These are phyloP conservation scores for Dittrichia graveolens DNA, from an alignment of 129 eudicot species.

Conservation along the genomic window DNA sequence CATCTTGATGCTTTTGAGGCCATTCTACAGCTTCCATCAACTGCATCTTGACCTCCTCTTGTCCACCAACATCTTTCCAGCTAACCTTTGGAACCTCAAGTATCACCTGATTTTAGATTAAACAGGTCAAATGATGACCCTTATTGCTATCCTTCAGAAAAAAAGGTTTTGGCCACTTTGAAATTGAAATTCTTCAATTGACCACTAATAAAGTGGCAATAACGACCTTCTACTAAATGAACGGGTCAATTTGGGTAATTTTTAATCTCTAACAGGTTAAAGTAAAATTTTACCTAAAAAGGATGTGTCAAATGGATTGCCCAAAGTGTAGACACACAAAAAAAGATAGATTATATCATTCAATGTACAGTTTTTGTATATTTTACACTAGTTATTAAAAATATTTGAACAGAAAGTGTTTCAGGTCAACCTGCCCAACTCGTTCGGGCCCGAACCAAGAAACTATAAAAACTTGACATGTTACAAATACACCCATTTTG, in stretches of 20 bases:
- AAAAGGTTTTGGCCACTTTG: neutral
- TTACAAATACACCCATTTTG: neutral
- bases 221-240: neutral
- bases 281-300: neutral
- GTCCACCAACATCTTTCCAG: conserved; percentile 99
- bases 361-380: neutral
- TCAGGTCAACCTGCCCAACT: neutral
- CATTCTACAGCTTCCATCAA: conserved; percentile 91
- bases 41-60: conserved; percentile 81
- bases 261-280: neutral
- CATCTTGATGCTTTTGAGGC: conserved; percentile 95
- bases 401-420: neutral
- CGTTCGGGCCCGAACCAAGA: neutral
- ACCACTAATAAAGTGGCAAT: neutral
- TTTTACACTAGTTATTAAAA: neutral
- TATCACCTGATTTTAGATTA: conserved; percentile 51
- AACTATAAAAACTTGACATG: neutral
- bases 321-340: too few relatives aligned
- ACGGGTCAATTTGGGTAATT: neutral
- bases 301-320: neutral
- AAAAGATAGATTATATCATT: too few relatives aligned
- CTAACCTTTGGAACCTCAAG: conserved; percentile 91
- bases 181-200: neutral
- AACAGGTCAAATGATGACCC: conserved; percentile 20
- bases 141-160: neutral